Conservation (phyloP, 257 asterid genomes). For the Catharanthus roseus region DNA sequence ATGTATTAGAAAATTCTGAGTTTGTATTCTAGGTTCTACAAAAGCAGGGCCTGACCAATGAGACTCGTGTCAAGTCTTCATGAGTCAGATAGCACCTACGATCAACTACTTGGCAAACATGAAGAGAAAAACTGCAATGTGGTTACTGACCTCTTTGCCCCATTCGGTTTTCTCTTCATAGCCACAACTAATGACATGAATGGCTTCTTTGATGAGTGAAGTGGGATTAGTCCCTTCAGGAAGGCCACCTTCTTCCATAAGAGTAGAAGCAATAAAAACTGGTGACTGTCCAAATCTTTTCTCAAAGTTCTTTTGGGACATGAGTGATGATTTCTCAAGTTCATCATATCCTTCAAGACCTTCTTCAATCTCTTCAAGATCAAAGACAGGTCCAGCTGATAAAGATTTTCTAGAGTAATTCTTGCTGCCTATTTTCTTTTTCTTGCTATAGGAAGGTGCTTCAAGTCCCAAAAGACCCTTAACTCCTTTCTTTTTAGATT, state of each 20-base stretch:
- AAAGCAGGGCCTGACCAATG: no score
- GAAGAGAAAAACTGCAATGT: neutral
- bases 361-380: slow-evolving; percentile 86
- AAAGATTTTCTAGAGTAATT: slow-evolving; percentile 49
- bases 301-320: slow-evolving; percentile 79
- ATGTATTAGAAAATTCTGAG: no score
- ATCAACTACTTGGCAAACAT: no score
- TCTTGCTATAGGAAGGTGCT: slow-evolving; percentile 45
- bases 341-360: slow-evolving; percentile 88
- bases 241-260: slow-evolving; percentile 77
- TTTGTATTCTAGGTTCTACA: no score
- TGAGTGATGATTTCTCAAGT: slow-evolving; percentile 77
- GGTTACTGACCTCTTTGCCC: slow-evolving; percentile 68
- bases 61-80: no score
- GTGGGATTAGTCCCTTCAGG: slow-evolving; percentile 60
- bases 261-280: slow-evolving; percentile 71
- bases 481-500: slow-evolving; percentile 60
- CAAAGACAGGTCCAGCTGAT: slow-evolving; percentile 49
- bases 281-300: slow-evolving; percentile 84
- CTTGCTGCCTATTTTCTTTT: slow-evolving; percentile 62
- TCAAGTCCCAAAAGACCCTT: slow-evolving; percentile 56
- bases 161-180: slow-evolving; percentile 91
- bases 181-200: slow-evolving; percentile 81
- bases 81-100: no score
- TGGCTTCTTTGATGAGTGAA: slow-evolving; percentile 73